Evolutionary conservation across 2,329 filamentous ascomycete species (phyloP), one percentile per base, ranked within the genome.

Genomic region (Samsoniella hepiali): DNA sequence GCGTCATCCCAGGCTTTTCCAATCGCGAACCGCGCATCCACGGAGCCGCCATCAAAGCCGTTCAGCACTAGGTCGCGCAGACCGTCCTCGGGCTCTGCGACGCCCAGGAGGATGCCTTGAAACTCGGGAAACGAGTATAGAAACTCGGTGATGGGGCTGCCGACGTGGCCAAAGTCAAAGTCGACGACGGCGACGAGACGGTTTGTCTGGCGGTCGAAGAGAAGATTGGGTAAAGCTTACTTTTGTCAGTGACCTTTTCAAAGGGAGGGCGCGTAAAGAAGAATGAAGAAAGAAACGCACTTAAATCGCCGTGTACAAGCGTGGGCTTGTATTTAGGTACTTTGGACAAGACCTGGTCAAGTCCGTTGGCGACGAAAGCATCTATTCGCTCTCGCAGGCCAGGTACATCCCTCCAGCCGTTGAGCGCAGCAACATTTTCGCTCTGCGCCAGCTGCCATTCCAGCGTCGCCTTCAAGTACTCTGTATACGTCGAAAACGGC

Each of bases 81-180:
- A 8, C 38, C 47, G n/a, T 47, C 54, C 47, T 27, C 54, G 7
- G 54, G 47, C 32, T 63, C 47, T 15, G 53, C 60, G 8, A 54
- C 34, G 17, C 62, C 55, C 13, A 3, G 1, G 32, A 64, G 56
- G n/a, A 64, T 27, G 3, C 62, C 55, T 13, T 60, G 29, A 13
- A 64, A 56, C 8, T 64, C 50, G 17, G 51, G 27, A 38, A 62
- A 62, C 13, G 59, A 62, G 59, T 56, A 62, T 6, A 62, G 6
- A 40, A 56, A 55, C 34, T 62, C 59, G 9, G 59, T 62, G 9
- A 62, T 7, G 3, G 42, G 15, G 40, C 38, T 55, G 29, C 59
- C 59, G 31, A 56, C n/a, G n/a, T 62, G 59, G 6, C 50, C 59
- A 49, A 62, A 62, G 50, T 62, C 59, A 56, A 62, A 62, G 34